These are phyloP conservation scores for Russula ochroleuca DNA, from an alignment of 768 basidiomycete genomes.

Conservation along the genomic window DNA sequence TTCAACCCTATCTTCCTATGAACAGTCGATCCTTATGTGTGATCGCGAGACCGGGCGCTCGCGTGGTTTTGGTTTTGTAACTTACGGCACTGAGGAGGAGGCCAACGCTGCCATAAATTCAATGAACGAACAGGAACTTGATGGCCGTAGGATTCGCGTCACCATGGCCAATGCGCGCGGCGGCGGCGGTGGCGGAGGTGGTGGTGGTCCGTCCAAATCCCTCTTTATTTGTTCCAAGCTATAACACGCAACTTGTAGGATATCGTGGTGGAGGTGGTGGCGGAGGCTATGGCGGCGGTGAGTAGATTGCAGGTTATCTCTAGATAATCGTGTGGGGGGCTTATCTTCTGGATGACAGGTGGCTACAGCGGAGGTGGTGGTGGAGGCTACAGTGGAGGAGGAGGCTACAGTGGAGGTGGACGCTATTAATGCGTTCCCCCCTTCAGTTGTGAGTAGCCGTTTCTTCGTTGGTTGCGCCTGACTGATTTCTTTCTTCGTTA, in stretches of 20 bases:
- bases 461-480: background rate
- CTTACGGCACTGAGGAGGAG: constrained; percentile 56
- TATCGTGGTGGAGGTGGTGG: constrained; percentile 35
- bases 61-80: constrained; percentile 96
- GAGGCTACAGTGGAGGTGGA: background rate
- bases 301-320: no score
- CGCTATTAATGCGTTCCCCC: constrained; percentile 25
- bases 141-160: constrained; percentile 85
- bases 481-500: background rate
- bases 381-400: constrained; percentile 32
- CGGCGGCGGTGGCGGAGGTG: constrained; percentile 40
- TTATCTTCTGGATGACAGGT: background rate
- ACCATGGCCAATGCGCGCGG: constrained; percentile 76
- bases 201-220: constrained; percentile 37
- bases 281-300: constrained; percentile 6
- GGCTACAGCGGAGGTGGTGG: constrained; percentile 16
- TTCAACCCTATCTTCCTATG: background rate
- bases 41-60: constrained; percentile 97
- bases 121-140: constrained; percentile 89
- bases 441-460: constrained; percentile 1
- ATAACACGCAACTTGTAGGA: constrained; percentile 16
- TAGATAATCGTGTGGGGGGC: no score
- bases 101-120: constrained; percentile 71
- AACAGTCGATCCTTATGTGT: constrained; percentile 93
- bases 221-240: background rate